phyloP scores from a whole-genome alignment of 768 basidiomycete genomes.

The Mycena floridula region DNA sequence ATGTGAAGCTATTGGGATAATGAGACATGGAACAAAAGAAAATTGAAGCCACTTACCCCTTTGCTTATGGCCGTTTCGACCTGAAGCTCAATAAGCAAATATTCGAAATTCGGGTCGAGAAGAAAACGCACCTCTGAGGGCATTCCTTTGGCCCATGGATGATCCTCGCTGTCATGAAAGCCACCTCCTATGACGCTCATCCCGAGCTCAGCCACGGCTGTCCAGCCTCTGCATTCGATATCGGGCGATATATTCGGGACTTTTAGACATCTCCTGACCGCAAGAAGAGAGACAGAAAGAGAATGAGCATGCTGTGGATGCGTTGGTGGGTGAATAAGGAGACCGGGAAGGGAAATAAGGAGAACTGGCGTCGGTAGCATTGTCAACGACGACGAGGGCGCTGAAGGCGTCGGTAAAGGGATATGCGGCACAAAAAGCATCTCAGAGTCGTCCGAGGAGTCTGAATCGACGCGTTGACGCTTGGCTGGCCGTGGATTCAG shows the following conservation, averaged over 20 bases:
- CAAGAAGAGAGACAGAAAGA: constrained; percentile 47
- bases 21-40: background rate
- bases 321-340: constrained; percentile 61
- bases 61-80: constrained; percentile 62
- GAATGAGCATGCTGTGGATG: constrained; percentile 50
- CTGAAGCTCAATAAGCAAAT: constrained; percentile 19
- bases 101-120: background rate
- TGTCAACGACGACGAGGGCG: no score
- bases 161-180: constrained; percentile 23
- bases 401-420: no score
- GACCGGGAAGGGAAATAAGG: constrained; percentile 53
- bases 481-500: no score
- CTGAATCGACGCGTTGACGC: no score
- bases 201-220: constrained; percentile 62
- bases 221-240: constrained; percentile 68
- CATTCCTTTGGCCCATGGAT: constrained; percentile 43
- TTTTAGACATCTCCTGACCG: constrained; percentile 50
- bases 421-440: no score
- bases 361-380: constrained; percentile 40
- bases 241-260: constrained; percentile 45
- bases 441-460: no score
- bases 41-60: constrained; percentile 43
- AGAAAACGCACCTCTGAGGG: constrained; percentile 42
- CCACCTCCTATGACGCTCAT: constrained; percentile 48
- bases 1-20: constrained; percentile 35